Evolutionary conservation across 306 rosid genomes (phyloP).

Genomic region (Trichosanthes cucumerina): DNA sequence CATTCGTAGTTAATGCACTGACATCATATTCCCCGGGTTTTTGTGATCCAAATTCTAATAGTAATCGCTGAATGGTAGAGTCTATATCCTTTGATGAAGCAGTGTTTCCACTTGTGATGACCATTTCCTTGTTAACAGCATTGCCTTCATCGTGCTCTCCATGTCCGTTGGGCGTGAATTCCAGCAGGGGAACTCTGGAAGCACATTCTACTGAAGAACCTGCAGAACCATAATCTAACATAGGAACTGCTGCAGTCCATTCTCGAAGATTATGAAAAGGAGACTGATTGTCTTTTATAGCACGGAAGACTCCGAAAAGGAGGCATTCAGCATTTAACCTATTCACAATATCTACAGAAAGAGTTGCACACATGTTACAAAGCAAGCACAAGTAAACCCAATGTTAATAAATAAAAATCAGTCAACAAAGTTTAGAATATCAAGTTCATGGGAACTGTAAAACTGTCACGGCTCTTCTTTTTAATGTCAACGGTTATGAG

Average conservation of each 20-base stretch:
- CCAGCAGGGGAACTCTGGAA: not conserved
- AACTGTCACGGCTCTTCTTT: not conserved
- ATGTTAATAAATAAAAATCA: not conserved
- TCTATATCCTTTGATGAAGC: not conserved
- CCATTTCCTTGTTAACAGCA: conserved; percentile 38
- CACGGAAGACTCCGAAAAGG: conserved; percentile 59
- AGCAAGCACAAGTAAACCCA: not conserved
- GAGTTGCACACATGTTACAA: conserved; percentile 7
- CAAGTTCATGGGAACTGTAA: not conserved
- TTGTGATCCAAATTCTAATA: conserved; percentile 1
- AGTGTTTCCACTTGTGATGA: conserved; percentile 35
- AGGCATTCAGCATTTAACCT: conserved; percentile 17
- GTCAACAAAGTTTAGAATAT: not conserved
- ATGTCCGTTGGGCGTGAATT: not conserved
- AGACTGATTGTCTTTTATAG: not conserved
- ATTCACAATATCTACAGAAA: conserved; percentile 26
- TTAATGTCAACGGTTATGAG: not conserved
- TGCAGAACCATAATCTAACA: not conserved
- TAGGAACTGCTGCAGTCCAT: not conserved
- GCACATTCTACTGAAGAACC: not conserved
- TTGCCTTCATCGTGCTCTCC: not conserved
- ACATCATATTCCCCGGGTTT: not conserved
- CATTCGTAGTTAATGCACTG: not conserved
- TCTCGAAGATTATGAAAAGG: not conserved
- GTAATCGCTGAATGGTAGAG: not conserved